Percentiles rank a stretch among this genome's conserved stretches.
phyloP scores from a whole-genome alignment of 306 rosid species.

The Chamaecrista fasciculata region DNA sequence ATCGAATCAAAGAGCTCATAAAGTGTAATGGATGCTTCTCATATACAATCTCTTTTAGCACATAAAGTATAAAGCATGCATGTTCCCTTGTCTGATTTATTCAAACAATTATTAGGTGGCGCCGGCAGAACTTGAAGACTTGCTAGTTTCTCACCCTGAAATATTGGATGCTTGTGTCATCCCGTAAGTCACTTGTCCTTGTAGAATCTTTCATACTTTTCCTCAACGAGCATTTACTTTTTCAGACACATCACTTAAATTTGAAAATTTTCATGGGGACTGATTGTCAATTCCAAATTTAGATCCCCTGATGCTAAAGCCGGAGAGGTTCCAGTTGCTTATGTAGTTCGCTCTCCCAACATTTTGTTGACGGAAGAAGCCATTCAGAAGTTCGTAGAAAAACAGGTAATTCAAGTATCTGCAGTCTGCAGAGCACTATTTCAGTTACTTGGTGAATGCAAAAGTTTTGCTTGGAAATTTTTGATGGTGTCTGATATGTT shows the following conservation, averaged over 20 bases:
- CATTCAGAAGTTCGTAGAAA: slow-evolving; percentile 36
- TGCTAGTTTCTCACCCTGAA: slow-evolving; percentile 44
- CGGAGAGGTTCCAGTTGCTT: slow-evolving; percentile 58
- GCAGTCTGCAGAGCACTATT: not conserved
- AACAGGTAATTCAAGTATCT: slow-evolving; percentile 31
- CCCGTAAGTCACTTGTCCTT: slow-evolving; percentile 35
- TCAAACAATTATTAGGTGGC: slow-evolving; percentile 37
- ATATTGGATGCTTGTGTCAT: slow-evolving; percentile 46
- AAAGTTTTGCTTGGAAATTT: not conserved
- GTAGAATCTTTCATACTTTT: not conserved
- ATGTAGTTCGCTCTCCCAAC: slow-evolving; percentile 43
- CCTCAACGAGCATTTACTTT: not conserved
- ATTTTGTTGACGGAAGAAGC: slow-evolving; percentile 38
- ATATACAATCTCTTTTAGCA: not conserved
- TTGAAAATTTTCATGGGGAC: not conserved
- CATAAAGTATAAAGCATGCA: not conserved
- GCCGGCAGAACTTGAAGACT: slow-evolving; percentile 55
- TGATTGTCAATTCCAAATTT: slow-evolving; percentile 18
- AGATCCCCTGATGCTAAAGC: slow-evolving; percentile 52
- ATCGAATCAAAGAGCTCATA: slow-evolving; percentile 54
- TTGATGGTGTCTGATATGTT: not conserved
- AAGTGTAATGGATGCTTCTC: slow-evolving; percentile 34
- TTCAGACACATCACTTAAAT: not conserved
- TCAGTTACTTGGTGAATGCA: too few species aligned
- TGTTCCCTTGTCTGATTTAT: not conserved